Percentiles rank a stretch among this genome's conserved stretches.
These are phyloP conservation scores for Cytospora schulzeri DNA, from an alignment of 2,329 filamentous ascomycete species.

Conservation along the genomic window DNA sequence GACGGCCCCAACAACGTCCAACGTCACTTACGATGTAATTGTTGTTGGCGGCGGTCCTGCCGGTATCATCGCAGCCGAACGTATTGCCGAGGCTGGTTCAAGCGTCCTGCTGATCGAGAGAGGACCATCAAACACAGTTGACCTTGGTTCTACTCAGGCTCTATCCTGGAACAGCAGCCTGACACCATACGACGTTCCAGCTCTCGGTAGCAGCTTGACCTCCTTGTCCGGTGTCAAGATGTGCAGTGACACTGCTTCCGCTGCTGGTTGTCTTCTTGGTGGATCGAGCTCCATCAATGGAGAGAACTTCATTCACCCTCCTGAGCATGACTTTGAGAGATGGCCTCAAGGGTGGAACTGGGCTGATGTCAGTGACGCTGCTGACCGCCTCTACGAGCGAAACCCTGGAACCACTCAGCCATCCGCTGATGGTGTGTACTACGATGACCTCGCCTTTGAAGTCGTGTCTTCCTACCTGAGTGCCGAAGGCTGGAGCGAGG, in stretches of 20 bases:
- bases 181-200: conserved; percentile 38
- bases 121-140: conserved; percentile 39
- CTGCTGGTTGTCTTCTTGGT: conserved; percentile 42
- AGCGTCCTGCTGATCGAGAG: conserved; percentile 43
- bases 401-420: conserved; percentile 35
- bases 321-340: conserved; percentile 37
- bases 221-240: conserved; percentile 30
- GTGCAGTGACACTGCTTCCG: conserved; percentile 40
- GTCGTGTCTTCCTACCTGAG: conserved; percentile 27
- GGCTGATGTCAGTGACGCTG: conserved; percentile 33
- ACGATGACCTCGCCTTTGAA: conserved; percentile 25
- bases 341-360: conserved; percentile 38
- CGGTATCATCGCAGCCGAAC: conserved; percentile 40
- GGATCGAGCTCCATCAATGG: conserved; percentile 41
- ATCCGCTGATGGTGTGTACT: conserved; percentile 32
- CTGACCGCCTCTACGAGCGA: conserved; percentile 34
- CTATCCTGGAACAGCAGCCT: conserved; percentile 39
- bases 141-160: conserved; percentile 36
- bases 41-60: conserved; percentile 42
- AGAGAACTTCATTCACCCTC: conserved; percentile 38
- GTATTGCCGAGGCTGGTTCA: conserved; percentile 40
- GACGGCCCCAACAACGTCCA: conserved; percentile 32
- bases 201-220: conserved; percentile 32
- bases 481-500: conserved; percentile 27
- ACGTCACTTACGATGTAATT: conserved; percentile 44